Evolutionary conservation across 192 early-diverging fungal genomes (phyloP).

Genomic region (Funneliformis mosseae): DNA sequence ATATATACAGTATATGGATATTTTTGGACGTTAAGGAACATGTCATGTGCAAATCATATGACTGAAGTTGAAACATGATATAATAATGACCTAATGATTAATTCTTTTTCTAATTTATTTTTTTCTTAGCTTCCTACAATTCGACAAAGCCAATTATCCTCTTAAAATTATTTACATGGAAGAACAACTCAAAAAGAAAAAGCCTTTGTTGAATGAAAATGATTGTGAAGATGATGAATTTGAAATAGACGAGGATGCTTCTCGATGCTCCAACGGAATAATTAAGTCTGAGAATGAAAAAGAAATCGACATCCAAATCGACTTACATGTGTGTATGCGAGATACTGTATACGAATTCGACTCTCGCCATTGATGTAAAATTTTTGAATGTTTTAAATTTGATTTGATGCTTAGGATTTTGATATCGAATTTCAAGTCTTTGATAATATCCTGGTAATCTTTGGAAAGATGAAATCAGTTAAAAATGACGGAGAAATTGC

Average conservation of each 20-base stretch:
- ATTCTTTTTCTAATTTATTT: too few species aligned
- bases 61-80: too few species aligned
- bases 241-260: slow-evolving; percentile 4
- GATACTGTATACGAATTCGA: neutral
- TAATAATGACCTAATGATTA: too few species aligned
- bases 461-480: neutral
- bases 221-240: neutral
- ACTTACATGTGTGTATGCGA: neutral
- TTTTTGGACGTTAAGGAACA: too few species aligned
- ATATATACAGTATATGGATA: too few species aligned
- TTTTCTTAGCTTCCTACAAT: too few species aligned
- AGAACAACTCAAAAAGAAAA: too few species aligned
- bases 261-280: slow-evolving; percentile 2
- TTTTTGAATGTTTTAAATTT: neutral
- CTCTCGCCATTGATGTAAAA: neutral
- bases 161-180: too few species aligned
- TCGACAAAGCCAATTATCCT: too few species aligned
- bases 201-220: neutral
- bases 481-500: neutral
- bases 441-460: neutral
- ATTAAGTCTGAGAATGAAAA: neutral
- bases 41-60: too few species aligned
- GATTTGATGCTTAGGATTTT: neutral
- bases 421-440: neutral
- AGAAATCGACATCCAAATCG: neutral